Percentiles rank a stretch among this genome's conserved stretches.
Conservation (phyloP, 495 filamentous ascomycete species). For the Aspergillus carlsbadensis region DNA sequence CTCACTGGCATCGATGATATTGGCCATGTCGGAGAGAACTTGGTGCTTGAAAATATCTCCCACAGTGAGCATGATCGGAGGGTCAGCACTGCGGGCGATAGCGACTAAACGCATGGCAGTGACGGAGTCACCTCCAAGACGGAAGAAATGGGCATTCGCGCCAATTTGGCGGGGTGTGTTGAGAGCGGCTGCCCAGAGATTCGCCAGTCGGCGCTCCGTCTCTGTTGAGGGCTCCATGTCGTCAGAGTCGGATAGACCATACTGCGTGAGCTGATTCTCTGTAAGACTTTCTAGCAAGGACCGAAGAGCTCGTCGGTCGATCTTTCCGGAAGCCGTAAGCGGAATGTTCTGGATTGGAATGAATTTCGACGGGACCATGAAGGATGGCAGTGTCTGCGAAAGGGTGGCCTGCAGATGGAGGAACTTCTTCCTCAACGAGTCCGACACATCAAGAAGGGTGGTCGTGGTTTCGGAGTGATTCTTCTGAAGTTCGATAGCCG, state of each 20-base stretch:
- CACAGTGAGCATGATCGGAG: slow-evolving; percentile 14
- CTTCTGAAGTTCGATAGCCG: not conserved
- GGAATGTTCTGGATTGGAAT: slow-evolving; percentile 39
- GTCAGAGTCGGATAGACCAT: not conserved
- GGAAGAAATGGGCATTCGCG: slow-evolving; percentile 53
- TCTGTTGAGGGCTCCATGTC: not conserved
- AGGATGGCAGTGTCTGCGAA: slow-evolving; percentile 24
- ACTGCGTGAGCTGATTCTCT: slow-evolving; percentile 13
- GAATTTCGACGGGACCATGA: slow-evolving; percentile 47
- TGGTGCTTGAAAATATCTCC: slow-evolving; percentile 38
- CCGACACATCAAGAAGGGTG: not conserved
- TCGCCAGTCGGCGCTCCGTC: not conserved
- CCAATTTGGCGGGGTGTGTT: slow-evolving; percentile 29
- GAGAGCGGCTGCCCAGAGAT: slow-evolving; percentile 38
- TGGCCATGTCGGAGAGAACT: slow-evolving; percentile 32
- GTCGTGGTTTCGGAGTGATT: not conserved
- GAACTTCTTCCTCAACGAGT: not conserved
- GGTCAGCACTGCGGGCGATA: not conserved
- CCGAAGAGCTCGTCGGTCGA: slow-evolving; percentile 31
- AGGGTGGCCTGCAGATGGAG: not conserved
- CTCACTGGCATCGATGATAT: not conserved
- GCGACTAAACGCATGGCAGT: slow-evolving; percentile 17
- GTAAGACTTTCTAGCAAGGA: slow-evolving; percentile 15
- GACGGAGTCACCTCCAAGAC: slow-evolving; percentile 17
- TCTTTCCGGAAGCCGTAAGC: slow-evolving; percentile 40